These are phyloP conservation scores for Kuraishia hungarica DNA, from an alignment of 805 yeast genomes.

Conservation along the genomic window DNA sequence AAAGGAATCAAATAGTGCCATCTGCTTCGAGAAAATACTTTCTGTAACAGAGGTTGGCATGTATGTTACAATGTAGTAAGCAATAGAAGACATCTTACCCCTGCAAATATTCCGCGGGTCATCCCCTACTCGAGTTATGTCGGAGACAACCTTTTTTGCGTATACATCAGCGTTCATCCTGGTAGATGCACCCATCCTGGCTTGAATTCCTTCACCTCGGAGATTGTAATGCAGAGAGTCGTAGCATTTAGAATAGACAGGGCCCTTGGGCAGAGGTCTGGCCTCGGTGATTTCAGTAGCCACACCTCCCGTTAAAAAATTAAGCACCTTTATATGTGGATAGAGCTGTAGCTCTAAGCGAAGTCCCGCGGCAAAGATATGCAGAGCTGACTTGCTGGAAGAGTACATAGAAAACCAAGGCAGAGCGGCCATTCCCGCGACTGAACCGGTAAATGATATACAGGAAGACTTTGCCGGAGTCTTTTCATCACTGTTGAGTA, in stretches of 20 bases:
- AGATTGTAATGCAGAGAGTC: constrained; percentile 43
- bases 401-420: constrained; percentile 65
- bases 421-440: constrained; percentile 56
- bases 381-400: constrained; percentile 69
- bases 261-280: constrained; percentile 39
- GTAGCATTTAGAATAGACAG: not conserved
- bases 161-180: constrained; percentile 45
- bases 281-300: constrained; percentile 61
- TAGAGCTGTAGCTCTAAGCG: constrained; percentile 65
- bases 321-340: constrained; percentile 54
- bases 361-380: constrained; percentile 55
- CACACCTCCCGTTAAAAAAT: constrained; percentile 72
- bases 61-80: not conserved
- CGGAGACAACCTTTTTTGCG: constrained; percentile 46
- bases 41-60: not conserved
- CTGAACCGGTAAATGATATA: constrained; percentile 67
- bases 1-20: not conserved
- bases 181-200: constrained; percentile 54
- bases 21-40: not conserved
- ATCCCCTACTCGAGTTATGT: constrained; percentile 20
- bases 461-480: constrained; percentile 43
- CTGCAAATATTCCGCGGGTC: not conserved
- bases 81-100: not conserved
- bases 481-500: constrained; percentile 21
- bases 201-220: constrained; percentile 41